Evolutionary conservation across 2,329 filamentous ascomycete genomes (phyloP).

Genomic region (Exophiala dermatitidis): DNA sequence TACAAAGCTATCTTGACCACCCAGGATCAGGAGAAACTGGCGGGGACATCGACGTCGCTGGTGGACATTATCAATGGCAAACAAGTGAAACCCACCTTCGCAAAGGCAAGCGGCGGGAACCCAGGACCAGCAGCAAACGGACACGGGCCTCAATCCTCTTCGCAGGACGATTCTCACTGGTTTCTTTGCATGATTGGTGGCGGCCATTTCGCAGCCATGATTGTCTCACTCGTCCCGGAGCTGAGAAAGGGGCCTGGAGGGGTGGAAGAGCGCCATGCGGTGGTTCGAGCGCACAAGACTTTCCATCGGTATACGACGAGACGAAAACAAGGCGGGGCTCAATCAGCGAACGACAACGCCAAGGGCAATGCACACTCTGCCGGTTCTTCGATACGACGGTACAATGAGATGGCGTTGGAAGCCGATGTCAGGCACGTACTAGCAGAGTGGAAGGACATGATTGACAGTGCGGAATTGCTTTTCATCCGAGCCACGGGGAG

Average conservation of each 20-base stretch:
- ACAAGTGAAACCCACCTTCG: slow-evolving; percentile 60
- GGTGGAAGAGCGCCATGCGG: slow-evolving; percentile 73
- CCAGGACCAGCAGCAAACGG: slow-evolving; percentile 31
- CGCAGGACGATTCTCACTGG: slow-evolving; percentile 70
- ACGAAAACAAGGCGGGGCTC: slow-evolving; percentile 90
- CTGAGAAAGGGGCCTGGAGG: slow-evolving; percentile 62
- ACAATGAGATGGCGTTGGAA: slow-evolving; percentile 85
- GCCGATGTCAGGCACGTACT: slow-evolving; percentile 81
- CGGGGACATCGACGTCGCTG: slow-evolving; percentile 46
- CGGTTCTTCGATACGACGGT: slow-evolving; percentile 78
- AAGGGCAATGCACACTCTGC: slow-evolving; percentile 92
- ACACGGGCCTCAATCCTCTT: slow-evolving; percentile 31
- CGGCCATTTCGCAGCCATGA: slow-evolving; percentile 94
- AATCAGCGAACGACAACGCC: slow-evolving; percentile 88
- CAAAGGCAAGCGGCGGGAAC: slow-evolving; percentile 30
- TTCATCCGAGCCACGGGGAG: slow-evolving; percentile 85
- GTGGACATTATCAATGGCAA: slow-evolving; percentile 65
- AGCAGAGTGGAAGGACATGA: slow-evolving; percentile 73
- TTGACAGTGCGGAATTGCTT: slow-evolving; percentile 75
- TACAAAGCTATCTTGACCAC: slow-evolving; percentile 75
- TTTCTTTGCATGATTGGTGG: slow-evolving; percentile 99
- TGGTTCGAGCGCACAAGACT: slow-evolving; percentile 89
- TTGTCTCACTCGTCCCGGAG: slow-evolving; percentile 79
- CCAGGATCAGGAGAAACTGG: slow-evolving; percentile 57
- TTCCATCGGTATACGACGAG: slow-evolving; percentile 96